phyloP scores from a whole-genome alignment of 2,329 filamentous ascomycete species.

The Aspergillus tanneri region DNA sequence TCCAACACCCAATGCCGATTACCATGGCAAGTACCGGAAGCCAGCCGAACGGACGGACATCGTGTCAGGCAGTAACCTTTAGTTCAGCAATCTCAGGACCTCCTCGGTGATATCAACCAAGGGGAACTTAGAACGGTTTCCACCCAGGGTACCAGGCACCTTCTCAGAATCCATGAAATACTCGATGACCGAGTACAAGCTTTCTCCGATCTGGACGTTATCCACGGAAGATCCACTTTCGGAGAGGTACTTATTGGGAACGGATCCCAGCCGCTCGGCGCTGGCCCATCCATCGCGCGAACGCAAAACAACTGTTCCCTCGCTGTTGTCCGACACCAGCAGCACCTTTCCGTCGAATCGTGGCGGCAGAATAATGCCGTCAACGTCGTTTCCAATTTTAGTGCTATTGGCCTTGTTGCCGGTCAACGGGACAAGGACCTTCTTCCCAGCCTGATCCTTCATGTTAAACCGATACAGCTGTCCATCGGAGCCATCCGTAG shows the following conservation, averaged over 20 bases:
- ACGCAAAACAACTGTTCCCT: background rate
- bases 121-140: background rate
- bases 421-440: background rate
- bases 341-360: background rate
- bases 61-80: background rate
- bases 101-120: background rate
- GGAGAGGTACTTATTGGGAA: background rate
- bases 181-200: conserved; percentile 1
- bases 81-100: background rate
- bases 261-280: background rate
- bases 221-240: background rate
- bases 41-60: background rate
- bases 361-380: background rate
- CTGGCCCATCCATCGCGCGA: conserved; percentile 1
- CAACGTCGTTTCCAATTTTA: background rate
- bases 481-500: background rate
- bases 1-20: no score
- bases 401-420: background rate
- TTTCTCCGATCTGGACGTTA: conserved; percentile 1
- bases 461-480: conserved; percentile 4
- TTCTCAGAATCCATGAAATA: background rate
- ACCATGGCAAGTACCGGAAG: no score
- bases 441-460: background rate
- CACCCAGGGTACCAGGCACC: background rate
- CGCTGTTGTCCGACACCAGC: background rate